phyloP scores from a whole-genome alignment of 2,329 filamentous ascomycete genomes.

The Karstenula rhodostoma region DNA sequence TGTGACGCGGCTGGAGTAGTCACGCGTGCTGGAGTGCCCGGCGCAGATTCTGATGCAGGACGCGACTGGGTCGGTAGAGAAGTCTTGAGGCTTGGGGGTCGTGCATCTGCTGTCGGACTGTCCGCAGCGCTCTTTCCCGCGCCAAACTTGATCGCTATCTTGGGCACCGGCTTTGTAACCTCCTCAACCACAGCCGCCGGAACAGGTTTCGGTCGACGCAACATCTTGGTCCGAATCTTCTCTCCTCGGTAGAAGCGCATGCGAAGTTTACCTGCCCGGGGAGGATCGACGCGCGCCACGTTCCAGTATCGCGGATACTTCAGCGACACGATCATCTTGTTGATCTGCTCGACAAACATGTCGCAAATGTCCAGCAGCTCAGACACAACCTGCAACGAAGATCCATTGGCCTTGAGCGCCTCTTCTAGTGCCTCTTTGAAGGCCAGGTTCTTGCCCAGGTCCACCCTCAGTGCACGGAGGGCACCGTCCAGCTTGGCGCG shows the following conservation, averaged over 20 bases:
- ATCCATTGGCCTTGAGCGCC: constrained; percentile 60
- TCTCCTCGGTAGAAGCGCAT: constrained; percentile 42
- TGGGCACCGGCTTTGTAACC: neutral
- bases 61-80: neutral
- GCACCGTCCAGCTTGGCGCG: constrained; percentile 67
- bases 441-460: constrained; percentile 57
- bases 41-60: neutral
- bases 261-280: constrained; percentile 44
- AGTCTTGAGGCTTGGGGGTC: neutral
- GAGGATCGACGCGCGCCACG: constrained; percentile 57
- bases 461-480: constrained; percentile 62
- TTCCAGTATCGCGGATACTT: constrained; percentile 66
- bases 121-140: neutral
- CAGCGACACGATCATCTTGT: constrained; percentile 59
- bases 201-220: constrained; percentile 14
- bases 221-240: constrained; percentile 29
- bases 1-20: neutral
- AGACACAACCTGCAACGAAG: constrained; percentile 63
- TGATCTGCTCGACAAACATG: constrained; percentile 63
- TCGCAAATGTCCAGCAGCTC: constrained; percentile 66
- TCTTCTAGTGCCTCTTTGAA: constrained; percentile 65
- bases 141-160: constrained; percentile 6
- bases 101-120: neutral
- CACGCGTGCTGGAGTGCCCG: neutral
- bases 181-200: constrained; percentile 4